Evolutionary conservation across 805 yeast species (phyloP).

Genomic region (Saccharomycopsis sp.): DNA sequence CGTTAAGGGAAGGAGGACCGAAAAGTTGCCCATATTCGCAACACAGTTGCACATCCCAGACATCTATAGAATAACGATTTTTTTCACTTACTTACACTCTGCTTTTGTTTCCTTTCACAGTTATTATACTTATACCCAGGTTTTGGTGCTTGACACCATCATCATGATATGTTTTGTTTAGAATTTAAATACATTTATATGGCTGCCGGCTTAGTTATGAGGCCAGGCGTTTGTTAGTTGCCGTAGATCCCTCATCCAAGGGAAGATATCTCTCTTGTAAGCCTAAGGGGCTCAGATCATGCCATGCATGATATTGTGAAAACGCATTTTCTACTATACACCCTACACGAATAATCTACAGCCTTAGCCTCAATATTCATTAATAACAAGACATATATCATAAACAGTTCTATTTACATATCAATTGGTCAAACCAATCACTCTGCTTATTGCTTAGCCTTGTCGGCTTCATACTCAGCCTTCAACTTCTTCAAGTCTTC

Average conservation of each 20-base stretch:
- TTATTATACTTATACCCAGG: not conserved
- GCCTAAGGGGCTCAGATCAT: too few species aligned
- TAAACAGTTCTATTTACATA: not conserved
- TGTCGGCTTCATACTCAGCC: conserved; percentile 56
- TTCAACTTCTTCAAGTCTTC: conserved; percentile 66
- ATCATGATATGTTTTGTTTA: too few species aligned
- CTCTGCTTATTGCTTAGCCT: conserved; percentile 17
- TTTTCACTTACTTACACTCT: not conserved
- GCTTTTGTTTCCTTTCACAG: not conserved
- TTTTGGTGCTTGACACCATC: too few species aligned
- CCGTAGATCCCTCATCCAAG: too few species aligned
- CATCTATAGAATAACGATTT: not conserved
- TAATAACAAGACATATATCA: too few species aligned
- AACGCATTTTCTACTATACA: too few species aligned
- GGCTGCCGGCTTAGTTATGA: not conserved
- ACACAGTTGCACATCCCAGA: not conserved
- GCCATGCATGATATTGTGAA: too few species aligned
- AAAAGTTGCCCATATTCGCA: not conserved
- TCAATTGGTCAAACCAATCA: not conserved
- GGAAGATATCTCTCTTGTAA: too few species aligned
- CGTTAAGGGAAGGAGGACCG: not conserved
- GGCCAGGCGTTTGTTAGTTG: not conserved
- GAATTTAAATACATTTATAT: too few species aligned
- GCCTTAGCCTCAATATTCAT: too few species aligned
- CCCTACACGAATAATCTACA: too few species aligned